Base-by-base conservation (phyloP, 345 rosid genomes). In the Euphorbia peplus region DNA sequence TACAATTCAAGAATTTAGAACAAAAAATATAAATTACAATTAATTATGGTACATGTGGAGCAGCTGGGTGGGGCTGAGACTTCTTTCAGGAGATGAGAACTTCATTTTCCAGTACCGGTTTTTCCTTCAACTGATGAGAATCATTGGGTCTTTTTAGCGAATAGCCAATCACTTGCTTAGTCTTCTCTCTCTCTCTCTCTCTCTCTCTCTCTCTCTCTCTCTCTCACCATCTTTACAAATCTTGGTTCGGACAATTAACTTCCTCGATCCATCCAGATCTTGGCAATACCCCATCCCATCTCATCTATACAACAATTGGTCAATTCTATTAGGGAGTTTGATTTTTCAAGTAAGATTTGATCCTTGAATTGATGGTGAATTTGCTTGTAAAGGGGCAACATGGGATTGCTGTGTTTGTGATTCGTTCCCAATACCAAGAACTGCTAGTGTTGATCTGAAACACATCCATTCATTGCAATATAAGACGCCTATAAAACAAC, bases 391-490 rank as follows among this genome's bases (percentile, higher is more conserved):
- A 41, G 84, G 69, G 9, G 87, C 53, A 24, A 72, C 53, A 65
- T 72, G 84, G 18, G 80, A 81, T 50, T 81, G 79, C 73, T 74
- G 87, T 48, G 67, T 32, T 58, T 80, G 80, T 13, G 79, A 57
- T 57, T 83, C 93, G 67, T 63, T 81, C 58, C 79, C 79, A 76
- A 90, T 84, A 70, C 95, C 98, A 66, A 95, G 95, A 70, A 87
- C 83, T 16, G 81, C 86, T 29, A 90, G 86, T 2, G 79, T 87
- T 57, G 90, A 78, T 77, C 99, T 95, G 89, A 77, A 68, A 77
- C 70, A 74, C 70, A 74, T 21, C 29, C 10, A 51, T 0, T 44
- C 10, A 51, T 0, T 44, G 47, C 21, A 46, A 12, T 4, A 22
- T 25, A 4, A 7, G 13, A 63, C n/a, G n/a, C n/a, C n/a, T n/a